Conservation (phyloP, 768 basidiomycete genomes). For the Amanita fuliginea region DNA sequence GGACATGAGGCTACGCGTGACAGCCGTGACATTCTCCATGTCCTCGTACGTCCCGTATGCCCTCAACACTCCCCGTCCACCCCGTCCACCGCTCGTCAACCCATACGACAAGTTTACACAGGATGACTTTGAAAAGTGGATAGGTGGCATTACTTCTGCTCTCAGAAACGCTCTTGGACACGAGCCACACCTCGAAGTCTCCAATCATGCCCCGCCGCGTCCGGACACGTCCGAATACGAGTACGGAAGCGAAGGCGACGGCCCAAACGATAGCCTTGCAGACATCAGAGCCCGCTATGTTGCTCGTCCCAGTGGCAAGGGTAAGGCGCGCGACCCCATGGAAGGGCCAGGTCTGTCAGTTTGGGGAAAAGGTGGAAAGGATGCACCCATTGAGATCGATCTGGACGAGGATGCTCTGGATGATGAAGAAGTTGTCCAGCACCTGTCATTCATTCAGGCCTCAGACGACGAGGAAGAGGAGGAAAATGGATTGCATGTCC, state of each 20-base stretch:
- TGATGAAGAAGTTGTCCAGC: slow-evolving; percentile 5
- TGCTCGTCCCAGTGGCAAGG: slow-evolving; percentile 23
- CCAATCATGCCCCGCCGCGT: neutral
- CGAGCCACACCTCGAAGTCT: slow-evolving; percentile 16
- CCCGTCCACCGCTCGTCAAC: slow-evolving; percentile 48
- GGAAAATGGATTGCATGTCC: neutral
- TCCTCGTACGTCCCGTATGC: slow-evolving; percentile 8
- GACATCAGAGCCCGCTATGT: slow-evolving; percentile 36
- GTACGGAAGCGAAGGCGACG: slow-evolving; percentile 20
- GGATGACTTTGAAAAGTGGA: slow-evolving; percentile 61
- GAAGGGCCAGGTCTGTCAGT: slow-evolving; percentile 44
- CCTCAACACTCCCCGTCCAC: slow-evolving; percentile 9
- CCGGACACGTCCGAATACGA: slow-evolving; percentile 10
- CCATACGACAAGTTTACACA: slow-evolving; percentile 67
- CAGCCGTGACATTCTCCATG: slow-evolving; percentile 52
- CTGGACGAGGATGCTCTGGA: slow-evolving; percentile 6
- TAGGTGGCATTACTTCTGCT: slow-evolving; percentile 47
- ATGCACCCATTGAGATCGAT: slow-evolving; percentile 37
- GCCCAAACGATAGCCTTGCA: slow-evolving; percentile 46
- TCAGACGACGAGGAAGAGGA: slow-evolving; percentile 5
- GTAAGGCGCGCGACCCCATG: slow-evolving; percentile 51
- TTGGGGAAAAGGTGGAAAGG: slow-evolving; percentile 17
- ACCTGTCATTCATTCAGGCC: slow-evolving; percentile 3
- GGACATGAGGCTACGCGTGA: slow-evolving; percentile 43
- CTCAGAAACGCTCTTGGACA: slow-evolving; percentile 49